Conservation (phyloP, 371 early-diverging fungal species). For the Rhizopus microsporus region DNA sequence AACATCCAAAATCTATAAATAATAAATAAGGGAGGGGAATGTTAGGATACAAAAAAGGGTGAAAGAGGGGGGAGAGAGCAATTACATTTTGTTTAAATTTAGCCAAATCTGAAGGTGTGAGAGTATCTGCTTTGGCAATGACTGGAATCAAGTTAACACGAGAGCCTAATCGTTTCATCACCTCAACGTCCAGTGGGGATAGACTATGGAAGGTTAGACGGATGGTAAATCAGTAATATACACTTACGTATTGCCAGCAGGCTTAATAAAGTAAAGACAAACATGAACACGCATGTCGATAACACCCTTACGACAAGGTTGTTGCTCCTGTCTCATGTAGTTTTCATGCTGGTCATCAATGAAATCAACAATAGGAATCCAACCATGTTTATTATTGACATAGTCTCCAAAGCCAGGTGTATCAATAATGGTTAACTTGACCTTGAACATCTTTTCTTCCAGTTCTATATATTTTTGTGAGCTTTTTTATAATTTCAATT, state of each 20-base stretch:
- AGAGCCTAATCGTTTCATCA: conserved; percentile 82
- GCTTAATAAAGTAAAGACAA: conserved; percentile 84
- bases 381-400: conserved; percentile 87
- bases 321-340: conserved; percentile 84
- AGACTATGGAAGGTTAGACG: conserved; percentile 73
- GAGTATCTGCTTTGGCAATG: conserved; percentile 92
- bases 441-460: conserved; percentile 71
- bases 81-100: conserved; percentile 80
- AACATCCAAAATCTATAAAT: conserved; percentile 69
- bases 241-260: conserved; percentile 82
- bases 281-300: conserved; percentile 92
- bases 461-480: conserved; percentile 20
- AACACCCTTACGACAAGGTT: conserved; percentile 73
- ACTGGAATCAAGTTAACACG: conserved; percentile 91
- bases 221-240: background rate
- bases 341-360: conserved; percentile 94
- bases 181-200: conserved; percentile 81
- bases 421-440: conserved; percentile 88
- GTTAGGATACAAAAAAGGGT: conserved; percentile 14
- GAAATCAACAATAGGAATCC: conserved; percentile 94
- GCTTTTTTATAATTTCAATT: background rate
- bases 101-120: conserved; percentile 81
- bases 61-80: conserved; percentile 51
- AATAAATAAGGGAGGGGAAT: conserved; percentile 3
- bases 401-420: conserved; percentile 92